Conservation (phyloP, 2,329 filamentous ascomycete genomes). For the Cordyceps tenuipes region DNA sequence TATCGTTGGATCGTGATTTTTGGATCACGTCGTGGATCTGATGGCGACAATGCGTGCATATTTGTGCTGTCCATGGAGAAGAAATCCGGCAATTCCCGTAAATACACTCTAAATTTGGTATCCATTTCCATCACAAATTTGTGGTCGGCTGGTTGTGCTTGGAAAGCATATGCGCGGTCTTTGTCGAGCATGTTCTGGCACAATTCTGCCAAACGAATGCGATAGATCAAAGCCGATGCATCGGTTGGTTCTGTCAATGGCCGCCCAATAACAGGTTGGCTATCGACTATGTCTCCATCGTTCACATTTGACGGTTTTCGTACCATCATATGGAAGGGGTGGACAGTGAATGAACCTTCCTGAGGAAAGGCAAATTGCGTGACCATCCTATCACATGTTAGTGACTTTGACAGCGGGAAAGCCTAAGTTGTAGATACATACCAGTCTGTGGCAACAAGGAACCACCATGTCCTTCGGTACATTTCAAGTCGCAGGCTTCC, state of each 20-base stretch:
- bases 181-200: conserved; percentile 28
- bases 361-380: conserved; percentile 27
- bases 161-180: conserved; percentile 18
- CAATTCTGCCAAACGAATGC: conserved; percentile 29
- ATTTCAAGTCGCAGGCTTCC: conserved; percentile 26
- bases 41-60: conserved; percentile 16
- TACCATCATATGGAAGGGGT: conserved; percentile 32
- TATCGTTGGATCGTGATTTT: conserved; percentile 25
- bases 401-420: not conserved
- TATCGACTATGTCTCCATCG: conserved; percentile 27
- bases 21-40: conserved; percentile 18
- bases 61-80: conserved; percentile 18
- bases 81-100: conserved; percentile 23
- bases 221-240: conserved; percentile 30
- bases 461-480: conserved; percentile 37
- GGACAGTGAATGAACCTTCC: conserved; percentile 28
- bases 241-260: conserved; percentile 25
- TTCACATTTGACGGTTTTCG: conserved; percentile 30
- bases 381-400: conserved; percentile 24
- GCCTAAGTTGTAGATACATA: conserved; percentile 14
- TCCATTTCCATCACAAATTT: conserved; percentile 26
- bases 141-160: conserved; percentile 24
- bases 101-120: conserved; percentile 20
- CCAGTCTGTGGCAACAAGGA: conserved; percentile 33
- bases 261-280: conserved; percentile 20